Conservation (phyloP, 2,329 filamentous ascomycete genomes). For the Fusarium liriodendri region DNA sequence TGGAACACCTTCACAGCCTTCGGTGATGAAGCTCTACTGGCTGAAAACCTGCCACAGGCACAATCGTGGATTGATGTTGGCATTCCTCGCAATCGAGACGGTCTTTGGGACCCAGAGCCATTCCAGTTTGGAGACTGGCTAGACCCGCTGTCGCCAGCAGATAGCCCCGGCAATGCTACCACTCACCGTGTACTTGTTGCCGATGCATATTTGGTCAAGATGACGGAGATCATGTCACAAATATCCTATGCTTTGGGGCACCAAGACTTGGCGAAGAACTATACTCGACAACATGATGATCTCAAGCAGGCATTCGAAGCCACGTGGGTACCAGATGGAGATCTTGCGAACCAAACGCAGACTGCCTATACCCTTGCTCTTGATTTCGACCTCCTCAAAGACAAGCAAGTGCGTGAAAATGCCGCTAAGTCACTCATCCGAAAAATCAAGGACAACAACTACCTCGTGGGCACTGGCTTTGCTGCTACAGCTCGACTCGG, state of each 20-base stretch:
- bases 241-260: slow-evolving; percentile 49
- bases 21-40: slow-evolving; percentile 5
- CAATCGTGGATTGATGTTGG: slow-evolving; percentile 37
- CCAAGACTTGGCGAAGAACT: slow-evolving; percentile 35
- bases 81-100: slow-evolving; percentile 38
- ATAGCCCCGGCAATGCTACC: slow-evolving; percentile 50
- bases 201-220: slow-evolving; percentile 58
- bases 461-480: slow-evolving; percentile 56
- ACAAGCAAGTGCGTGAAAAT: slow-evolving; percentile 18
- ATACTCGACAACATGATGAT: slow-evolving; percentile 23
- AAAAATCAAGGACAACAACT: slow-evolving; percentile 47
- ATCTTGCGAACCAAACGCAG: slow-evolving; percentile 52
- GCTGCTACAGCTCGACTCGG: slow-evolving; percentile 11
- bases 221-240: slow-evolving; percentile 50
- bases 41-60: slow-evolving; percentile 3
- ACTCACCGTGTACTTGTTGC: slow-evolving; percentile 55
- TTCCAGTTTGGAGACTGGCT: slow-evolving; percentile 60
- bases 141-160: slow-evolving; percentile 55
- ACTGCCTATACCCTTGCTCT: slow-evolving; percentile 54
- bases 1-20: slow-evolving; percentile 22
- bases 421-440: slow-evolving; percentile 45
- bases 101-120: slow-evolving; percentile 31
- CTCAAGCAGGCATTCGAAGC: slow-evolving; percentile 45
- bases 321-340: slow-evolving; percentile 46
- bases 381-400: slow-evolving; percentile 50